phyloP scores from a whole-genome alignment of 2,329 filamentous ascomycete species.

The Ceratocystis colombiana region DNA sequence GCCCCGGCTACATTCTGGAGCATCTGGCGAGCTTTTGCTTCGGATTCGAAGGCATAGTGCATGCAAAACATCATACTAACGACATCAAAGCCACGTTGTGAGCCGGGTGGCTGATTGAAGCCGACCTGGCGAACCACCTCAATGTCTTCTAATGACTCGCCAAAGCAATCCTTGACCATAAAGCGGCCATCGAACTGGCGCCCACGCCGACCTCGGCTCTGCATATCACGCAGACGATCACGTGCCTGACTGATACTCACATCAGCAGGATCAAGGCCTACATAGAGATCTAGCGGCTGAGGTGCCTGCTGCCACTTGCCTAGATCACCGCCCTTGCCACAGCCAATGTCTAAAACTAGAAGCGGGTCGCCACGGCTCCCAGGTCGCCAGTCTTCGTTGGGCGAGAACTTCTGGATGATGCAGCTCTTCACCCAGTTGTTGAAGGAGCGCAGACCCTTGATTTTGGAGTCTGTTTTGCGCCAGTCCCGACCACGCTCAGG shows the following conservation, averaged over 20 bases:
- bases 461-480: slow-evolving; percentile 86
- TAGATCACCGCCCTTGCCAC: slow-evolving; percentile 90
- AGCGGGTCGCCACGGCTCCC: slow-evolving; percentile 50
- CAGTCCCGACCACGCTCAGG: slow-evolving; percentile 89
- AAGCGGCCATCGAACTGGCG: slow-evolving; percentile 78
- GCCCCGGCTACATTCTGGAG: slow-evolving; percentile 81
- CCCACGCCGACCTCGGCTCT: slow-evolving; percentile 46
- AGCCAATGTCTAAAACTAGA: slow-evolving; percentile 84
- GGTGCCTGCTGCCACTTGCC: slow-evolving; percentile 93
- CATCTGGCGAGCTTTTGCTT: slow-evolving; percentile 84
- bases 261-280: slow-evolving; percentile 87
- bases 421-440: slow-evolving; percentile 99
- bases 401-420: slow-evolving; percentile 91
- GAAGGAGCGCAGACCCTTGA: slow-evolving; percentile 86
- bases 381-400: slow-evolving; percentile 61
- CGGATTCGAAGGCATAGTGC: slow-evolving; percentile 95
- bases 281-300: slow-evolving; percentile 84
- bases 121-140: slow-evolving; percentile 77
- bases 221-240: slow-evolving; percentile 70
- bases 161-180: slow-evolving; percentile 84
- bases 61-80: slow-evolving; percentile 99
- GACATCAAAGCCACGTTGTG: slow-evolving; percentile 79
- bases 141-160: slow-evolving; percentile 69
- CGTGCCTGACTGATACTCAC: slow-evolving; percentile 83
- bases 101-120: slow-evolving; percentile 60